These are phyloP conservation scores for Camelina sativa DNA, from an alignment of 345 rosid genomes.

Conservation along the genomic window DNA sequence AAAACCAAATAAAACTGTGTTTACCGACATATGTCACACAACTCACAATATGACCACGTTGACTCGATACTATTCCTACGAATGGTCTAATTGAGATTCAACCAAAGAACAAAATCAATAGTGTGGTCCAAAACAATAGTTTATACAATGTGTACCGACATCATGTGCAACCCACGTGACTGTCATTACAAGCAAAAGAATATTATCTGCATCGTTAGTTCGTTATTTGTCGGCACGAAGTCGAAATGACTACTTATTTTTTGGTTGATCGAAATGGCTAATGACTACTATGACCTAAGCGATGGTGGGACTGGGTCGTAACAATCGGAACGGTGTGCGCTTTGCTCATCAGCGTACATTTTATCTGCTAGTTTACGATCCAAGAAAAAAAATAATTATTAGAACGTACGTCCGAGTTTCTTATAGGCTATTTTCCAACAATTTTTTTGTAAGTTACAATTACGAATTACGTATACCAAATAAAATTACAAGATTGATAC, in stretches of 20 bases:
- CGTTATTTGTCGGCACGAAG: slow-evolving; percentile 32
- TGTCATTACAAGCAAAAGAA: slow-evolving; percentile 13
- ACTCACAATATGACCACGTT: slow-evolving; percentile 16
- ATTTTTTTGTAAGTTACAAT: too few relatives aligned
- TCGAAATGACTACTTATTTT: background rate
- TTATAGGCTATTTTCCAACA: background rate
- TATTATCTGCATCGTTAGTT: slow-evolving; percentile 18
- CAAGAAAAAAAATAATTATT: too few relatives aligned
- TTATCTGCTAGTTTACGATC: background rate
- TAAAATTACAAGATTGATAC: background rate
- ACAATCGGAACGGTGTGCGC: background rate
- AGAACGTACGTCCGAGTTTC: background rate
- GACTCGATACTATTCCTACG: slow-evolving; percentile 10
- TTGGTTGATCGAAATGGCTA: background rate
- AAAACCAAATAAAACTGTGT: background rate
- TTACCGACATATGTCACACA: slow-evolving; percentile 28
- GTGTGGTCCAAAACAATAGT: slow-evolving; percentile 32
- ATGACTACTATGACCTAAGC: background rate
- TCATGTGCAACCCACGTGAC: slow-evolving; percentile 48
- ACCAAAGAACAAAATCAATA: slow-evolving; percentile 25
- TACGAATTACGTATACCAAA: background rate
- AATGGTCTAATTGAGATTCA: slow-evolving; percentile 27
- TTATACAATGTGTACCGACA: slow-evolving; percentile 24
- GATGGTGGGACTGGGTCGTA: background rate
- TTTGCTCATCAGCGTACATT: background rate